Conservation (phyloP, 768 basidiomycete species). For the Lentinus tigrinus region DNA sequence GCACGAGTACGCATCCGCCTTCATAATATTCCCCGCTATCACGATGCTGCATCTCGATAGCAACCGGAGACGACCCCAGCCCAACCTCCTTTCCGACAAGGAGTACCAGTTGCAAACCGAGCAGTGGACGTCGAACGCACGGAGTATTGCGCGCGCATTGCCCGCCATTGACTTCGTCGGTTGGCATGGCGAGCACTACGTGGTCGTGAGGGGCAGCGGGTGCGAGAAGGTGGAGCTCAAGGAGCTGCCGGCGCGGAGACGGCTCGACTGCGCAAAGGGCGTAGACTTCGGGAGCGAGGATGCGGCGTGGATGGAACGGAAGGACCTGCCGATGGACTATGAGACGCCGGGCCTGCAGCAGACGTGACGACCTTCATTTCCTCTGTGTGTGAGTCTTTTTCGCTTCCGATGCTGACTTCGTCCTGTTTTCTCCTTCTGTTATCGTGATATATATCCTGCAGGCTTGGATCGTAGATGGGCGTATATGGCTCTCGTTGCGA, state of each 20-base stretch:
- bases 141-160: slow-evolving; percentile 47
- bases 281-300: slow-evolving; percentile 64
- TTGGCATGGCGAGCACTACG: slow-evolving; percentile 75
- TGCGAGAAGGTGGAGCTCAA: slow-evolving; percentile 44
- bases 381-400: neutral
- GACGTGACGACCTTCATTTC: slow-evolving; percentile 1
- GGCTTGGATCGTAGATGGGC: too few relatives aligned
- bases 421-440: neutral
- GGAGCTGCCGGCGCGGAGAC: slow-evolving; percentile 55
- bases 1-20: slow-evolving; percentile 53
- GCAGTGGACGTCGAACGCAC: slow-evolving; percentile 49
- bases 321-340: slow-evolving; percentile 76
- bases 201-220: slow-evolving; percentile 46
- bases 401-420: neutral
- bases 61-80: slow-evolving; percentile 49
- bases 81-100: slow-evolving; percentile 57
- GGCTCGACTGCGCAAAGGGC: slow-evolving; percentile 64
- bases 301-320: slow-evolving; percentile 65
- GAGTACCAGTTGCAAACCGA: slow-evolving; percentile 59
- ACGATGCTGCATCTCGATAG: slow-evolving; percentile 61
- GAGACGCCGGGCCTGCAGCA: slow-evolving; percentile 53
- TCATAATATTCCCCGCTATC: slow-evolving; percentile 47
- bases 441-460: neutral
- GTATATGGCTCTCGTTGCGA: too few relatives aligned
- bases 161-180: slow-evolving; percentile 64